Percentiles rank a stretch among this genome's conserved stretches.
Conservation (phyloP, 179 eudicot species). For the Amaranthus tricolor region DNA sequence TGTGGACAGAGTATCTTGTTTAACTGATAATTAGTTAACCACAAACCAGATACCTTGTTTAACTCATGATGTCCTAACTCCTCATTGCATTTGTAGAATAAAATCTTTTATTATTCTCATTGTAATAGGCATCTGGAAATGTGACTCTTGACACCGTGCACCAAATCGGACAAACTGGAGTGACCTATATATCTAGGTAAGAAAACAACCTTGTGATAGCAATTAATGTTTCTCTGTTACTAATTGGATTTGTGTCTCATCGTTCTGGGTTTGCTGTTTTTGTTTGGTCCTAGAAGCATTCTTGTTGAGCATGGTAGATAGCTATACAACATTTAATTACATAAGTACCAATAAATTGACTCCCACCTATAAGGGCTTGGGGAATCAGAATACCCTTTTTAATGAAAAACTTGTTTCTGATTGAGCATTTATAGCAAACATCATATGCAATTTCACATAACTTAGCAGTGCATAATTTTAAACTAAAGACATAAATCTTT, state of each 20-base stretch:
- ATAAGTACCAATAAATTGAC: too few relatives aligned
- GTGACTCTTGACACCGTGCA: constrained; percentile 88
- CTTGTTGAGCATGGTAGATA: neutral
- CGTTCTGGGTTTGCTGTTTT: neutral
- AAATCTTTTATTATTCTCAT: constrained; percentile 6
- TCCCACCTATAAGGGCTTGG: too few relatives aligned
- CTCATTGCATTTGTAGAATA: neutral
- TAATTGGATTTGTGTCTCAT: neutral
- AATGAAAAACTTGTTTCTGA: too few relatives aligned
- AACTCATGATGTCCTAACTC: neutral
- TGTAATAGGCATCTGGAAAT: constrained; percentile 93
- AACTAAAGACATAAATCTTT: too few relatives aligned
- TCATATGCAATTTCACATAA: too few relatives aligned
- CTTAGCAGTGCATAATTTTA: too few relatives aligned
- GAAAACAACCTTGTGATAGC: neutral
- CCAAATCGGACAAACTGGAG: constrained; percentile 91
- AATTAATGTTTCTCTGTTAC: neutral
- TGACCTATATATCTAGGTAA: constrained; percentile 93
- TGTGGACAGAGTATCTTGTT: neutral
- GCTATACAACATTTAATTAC: neutral
- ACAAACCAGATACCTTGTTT: neutral
- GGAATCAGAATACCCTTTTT: too few relatives aligned
- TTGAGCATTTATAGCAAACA: too few relatives aligned
- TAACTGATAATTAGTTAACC: neutral
- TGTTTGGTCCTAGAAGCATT: neutral